Conservation (phyloP, 2,329 filamentous ascomycete species). For the Exophiala calicioides region DNA sequence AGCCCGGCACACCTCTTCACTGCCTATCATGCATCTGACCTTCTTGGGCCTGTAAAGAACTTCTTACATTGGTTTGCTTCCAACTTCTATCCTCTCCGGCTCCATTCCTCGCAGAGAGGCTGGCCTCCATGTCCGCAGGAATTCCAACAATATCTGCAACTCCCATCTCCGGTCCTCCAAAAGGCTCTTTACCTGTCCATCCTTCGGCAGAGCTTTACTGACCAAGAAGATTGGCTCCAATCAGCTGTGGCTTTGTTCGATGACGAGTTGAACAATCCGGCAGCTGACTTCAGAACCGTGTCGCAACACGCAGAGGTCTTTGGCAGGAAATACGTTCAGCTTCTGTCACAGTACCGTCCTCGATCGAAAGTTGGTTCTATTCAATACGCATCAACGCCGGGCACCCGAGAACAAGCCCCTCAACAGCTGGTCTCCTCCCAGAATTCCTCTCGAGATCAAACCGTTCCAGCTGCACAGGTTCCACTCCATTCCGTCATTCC, state of each 20-base stretch:
- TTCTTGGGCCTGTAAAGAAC: slow-evolving; percentile 2
- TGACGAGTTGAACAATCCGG: background rate
- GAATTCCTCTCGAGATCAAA: too few species aligned
- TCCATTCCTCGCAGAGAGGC: background rate
- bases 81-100: background rate
- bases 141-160: slow-evolving; percentile 4
- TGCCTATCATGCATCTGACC: too few species aligned
- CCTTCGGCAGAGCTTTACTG: background rate
- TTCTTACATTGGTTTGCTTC: slow-evolving; percentile 4
- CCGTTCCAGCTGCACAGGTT: too few species aligned
- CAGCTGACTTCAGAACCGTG: background rate
- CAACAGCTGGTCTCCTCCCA: too few species aligned
- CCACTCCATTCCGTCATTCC: too few species aligned
- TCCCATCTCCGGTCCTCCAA: slow-evolving; percentile 17
- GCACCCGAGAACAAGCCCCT: too few species aligned
- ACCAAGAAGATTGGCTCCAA: background rate
- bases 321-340: background rate
- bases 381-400: too few species aligned
- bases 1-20: too few species aligned
- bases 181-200: slow-evolving; percentile 11
- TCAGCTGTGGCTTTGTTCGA: slow-evolving; percentile 6
- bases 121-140: slow-evolving; percentile 13
- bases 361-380: too few species aligned
- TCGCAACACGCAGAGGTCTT: background rate
- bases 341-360: background rate